Conservation (phyloP, 768 basidiomycete species). For the Mycena haematopus region DNA sequence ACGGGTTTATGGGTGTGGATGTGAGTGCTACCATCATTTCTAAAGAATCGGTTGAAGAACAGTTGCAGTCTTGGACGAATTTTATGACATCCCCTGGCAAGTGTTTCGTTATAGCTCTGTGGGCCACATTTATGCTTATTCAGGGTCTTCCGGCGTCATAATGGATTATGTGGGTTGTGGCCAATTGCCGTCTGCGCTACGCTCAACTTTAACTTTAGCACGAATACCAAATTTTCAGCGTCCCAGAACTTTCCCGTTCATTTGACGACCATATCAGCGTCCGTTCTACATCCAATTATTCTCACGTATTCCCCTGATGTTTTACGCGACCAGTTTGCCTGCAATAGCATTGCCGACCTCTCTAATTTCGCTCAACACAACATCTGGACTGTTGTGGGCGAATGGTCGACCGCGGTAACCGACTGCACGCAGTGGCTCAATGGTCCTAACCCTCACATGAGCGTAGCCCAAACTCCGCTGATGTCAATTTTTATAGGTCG, state of each 20-base stretch:
- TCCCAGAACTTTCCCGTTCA: constrained; percentile 57
- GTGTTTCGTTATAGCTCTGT: neutral
- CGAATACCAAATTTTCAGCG: constrained; percentile 77
- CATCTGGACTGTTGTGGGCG: constrained; percentile 79
- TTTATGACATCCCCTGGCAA: constrained; percentile 57
- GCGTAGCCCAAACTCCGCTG: neutral
- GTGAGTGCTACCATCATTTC: constrained; percentile 36
- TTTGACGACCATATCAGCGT: constrained; percentile 64
- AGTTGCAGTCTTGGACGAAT: constrained; percentile 57
- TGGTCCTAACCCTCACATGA: constrained; percentile 34
- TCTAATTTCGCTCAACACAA: constrained; percentile 55
- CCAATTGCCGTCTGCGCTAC: constrained; percentile 3
- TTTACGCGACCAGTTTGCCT: constrained; percentile 52
- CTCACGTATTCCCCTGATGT: neutral
- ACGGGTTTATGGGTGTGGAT: constrained; percentile 69
- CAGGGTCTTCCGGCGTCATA: constrained; percentile 56
- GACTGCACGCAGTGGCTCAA: constrained; percentile 85
- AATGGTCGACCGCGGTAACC: constrained; percentile 78
- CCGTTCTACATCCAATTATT: constrained; percentile 26
- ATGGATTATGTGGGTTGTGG: constrained; percentile 65
- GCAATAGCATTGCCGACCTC: constrained; percentile 54
- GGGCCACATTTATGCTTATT: neutral
- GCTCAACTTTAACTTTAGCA: constrained; percentile 47
- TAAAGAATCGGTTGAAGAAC: constrained; percentile 9
- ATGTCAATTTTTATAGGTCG: constrained; percentile 43